Percentiles rank a stretch among this genome's conserved stretches.
These are phyloP conservation scores for Aspergillus indologenus DNA, from an alignment of 495 filamentous ascomycete species.

Conservation along the genomic window DNA sequence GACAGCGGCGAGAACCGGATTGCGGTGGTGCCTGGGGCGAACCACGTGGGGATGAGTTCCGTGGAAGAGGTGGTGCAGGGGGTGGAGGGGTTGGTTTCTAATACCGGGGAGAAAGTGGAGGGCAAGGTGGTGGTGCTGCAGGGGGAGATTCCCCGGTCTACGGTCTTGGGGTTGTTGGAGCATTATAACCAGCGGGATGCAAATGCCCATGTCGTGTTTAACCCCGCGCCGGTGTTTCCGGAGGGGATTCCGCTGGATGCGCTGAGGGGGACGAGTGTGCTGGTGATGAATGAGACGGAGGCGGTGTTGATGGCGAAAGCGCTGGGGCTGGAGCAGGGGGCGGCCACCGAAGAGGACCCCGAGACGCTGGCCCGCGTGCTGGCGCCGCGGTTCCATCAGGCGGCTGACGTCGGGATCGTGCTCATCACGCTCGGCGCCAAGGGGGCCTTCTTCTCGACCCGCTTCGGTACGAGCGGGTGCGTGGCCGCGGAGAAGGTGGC, in stretches of 20 bases:
- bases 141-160: slow-evolving; percentile 75
- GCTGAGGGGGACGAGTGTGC: slow-evolving; percentile 66
- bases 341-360: slow-evolving; percentile 47
- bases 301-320: slow-evolving; percentile 63
- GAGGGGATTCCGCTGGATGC: slow-evolving; percentile 60
- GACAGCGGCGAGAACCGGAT: slow-evolving; percentile 80
- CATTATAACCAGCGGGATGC: slow-evolving; percentile 32
- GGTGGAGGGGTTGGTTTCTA: slow-evolving; percentile 25
- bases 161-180: slow-evolving; percentile 63
- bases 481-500: slow-evolving; percentile 54
- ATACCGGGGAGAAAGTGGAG: not conserved
- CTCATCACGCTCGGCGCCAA: slow-evolving; percentile 80
- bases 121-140: slow-evolving; percentile 72
- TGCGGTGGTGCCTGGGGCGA: slow-evolving; percentile 75
- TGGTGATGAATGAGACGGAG: slow-evolving; percentile 92
- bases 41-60: slow-evolving; percentile 53
- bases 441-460: slow-evolving; percentile 44
- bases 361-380: slow-evolving; percentile 53
- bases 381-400: slow-evolving; percentile 54
- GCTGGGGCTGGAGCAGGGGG: slow-evolving; percentile 3
- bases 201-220: slow-evolving; percentile 63
- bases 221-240: slow-evolving; percentile 77
- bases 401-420: slow-evolving; percentile 66
- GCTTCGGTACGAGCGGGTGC: not conserved
- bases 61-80: slow-evolving; percentile 37